These are phyloP conservation scores for Sabuloglossum arenarium DNA, from an alignment of 495 filamentous ascomycete genomes.

Conservation along the genomic window DNA sequence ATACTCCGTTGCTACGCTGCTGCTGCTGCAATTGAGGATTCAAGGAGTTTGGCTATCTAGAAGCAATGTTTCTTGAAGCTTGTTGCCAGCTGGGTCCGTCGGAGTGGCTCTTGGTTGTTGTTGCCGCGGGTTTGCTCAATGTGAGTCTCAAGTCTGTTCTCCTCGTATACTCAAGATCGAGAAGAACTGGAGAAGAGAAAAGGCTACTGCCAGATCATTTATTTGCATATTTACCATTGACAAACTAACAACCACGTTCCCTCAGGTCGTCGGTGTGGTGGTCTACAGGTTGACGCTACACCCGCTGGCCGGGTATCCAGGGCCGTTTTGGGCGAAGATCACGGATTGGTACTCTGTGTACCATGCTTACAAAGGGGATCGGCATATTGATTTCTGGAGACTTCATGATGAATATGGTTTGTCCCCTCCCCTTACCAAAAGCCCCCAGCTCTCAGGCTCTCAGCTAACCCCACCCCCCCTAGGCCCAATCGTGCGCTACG, in stretches of 20 bases:
- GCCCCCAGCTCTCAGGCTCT: neutral
- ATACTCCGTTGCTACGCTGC: too few relatives aligned
- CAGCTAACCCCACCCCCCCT: neutral
- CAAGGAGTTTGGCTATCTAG: too few relatives aligned
- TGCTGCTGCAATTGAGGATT: too few relatives aligned
- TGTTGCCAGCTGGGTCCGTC: too few relatives aligned
- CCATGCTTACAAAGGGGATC: constrained; percentile 12
- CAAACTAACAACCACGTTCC: neutral
- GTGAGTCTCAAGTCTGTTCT: too few relatives aligned
- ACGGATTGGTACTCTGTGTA: constrained; percentile 12
- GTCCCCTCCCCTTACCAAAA: neutral
- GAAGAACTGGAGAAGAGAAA: too few relatives aligned
- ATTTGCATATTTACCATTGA: too few relatives aligned
- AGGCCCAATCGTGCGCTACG: constrained; percentile 33
- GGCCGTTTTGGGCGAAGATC: constrained; percentile 11
- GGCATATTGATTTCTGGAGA: constrained; percentile 10
- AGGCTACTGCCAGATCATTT: too few relatives aligned
- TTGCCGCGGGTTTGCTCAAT: too few relatives aligned
- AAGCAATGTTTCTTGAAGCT: too few relatives aligned
- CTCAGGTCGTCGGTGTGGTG: neutral
- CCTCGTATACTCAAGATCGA: too few relatives aligned
- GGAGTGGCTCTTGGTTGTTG: too few relatives aligned
- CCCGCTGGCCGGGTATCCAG: constrained; percentile 14
- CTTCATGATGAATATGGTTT: constrained; percentile 11
- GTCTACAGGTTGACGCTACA: constrained; percentile 7